phyloP scores from a whole-genome alignment of 495 filamentous ascomycete genomes.

The Trichoderma gamsii region DNA sequence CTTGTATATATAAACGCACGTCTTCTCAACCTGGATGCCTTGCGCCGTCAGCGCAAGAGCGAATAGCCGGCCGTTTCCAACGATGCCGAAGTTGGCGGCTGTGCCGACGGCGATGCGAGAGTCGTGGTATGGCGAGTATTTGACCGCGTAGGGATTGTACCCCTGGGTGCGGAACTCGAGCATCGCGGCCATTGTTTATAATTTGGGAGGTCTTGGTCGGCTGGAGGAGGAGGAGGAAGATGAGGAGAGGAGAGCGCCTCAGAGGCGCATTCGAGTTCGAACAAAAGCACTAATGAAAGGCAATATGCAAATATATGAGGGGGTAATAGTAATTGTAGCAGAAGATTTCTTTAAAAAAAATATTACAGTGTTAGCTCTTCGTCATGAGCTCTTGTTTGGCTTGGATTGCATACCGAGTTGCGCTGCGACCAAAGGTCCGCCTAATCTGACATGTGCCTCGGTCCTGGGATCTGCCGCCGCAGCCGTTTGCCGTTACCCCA shows the following conservation, averaged over 20 bases:
- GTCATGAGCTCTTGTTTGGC: neutral
- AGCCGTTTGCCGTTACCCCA: neutral
- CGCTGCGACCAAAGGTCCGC: neutral
- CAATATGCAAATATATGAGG: neutral
- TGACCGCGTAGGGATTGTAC: conserved; percentile 90
- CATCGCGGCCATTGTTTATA: conserved; percentile 52
- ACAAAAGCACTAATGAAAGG: neutral
- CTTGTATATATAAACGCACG: conserved; percentile 28
- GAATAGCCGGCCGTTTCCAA: conserved; percentile 87
- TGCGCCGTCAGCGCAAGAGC: conserved; percentile 71
- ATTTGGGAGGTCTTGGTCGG: neutral
- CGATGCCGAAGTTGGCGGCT: conserved; percentile 88
- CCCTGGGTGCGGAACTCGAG: conserved; percentile 88
- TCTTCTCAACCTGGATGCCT: conserved; percentile 78
- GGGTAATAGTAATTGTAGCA: neutral
- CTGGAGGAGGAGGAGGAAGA: neutral
- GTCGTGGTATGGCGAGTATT: conserved; percentile 98
- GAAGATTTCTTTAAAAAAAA: neutral
- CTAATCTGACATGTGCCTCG: conserved; percentile 13
- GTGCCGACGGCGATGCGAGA: conserved; percentile 81
- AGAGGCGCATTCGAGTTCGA: neutral
- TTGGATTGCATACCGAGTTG: neutral
- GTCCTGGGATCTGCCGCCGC: conserved; percentile 9
- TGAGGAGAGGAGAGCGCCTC: neutral
- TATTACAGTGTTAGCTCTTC: neutral